Conservation (phyloP, 306 rosid genomes). For the Arachis hypogaea region DNA sequence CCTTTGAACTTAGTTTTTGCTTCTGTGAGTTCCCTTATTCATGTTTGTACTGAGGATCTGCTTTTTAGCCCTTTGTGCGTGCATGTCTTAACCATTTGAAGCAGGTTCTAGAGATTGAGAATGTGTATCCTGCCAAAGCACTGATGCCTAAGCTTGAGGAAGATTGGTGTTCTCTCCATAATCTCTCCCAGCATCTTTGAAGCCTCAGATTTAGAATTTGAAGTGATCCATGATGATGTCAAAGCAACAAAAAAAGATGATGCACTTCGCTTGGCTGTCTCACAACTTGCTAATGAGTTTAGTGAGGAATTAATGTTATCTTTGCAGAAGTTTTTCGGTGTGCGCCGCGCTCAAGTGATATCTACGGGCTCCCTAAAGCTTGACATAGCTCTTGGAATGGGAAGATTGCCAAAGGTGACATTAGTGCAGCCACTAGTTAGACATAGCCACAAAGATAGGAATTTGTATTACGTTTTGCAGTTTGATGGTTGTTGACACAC, state of each 20-base stretch:
- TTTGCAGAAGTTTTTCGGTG: conserved; percentile 55
- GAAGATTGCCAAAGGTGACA: conserved; percentile 84
- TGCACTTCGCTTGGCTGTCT: conserved; percentile 67
- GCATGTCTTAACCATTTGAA: conserved; percentile 56
- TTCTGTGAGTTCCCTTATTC: too few relatives aligned
- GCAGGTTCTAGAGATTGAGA: conserved; percentile 51
- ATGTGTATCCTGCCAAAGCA: conserved; percentile 39
- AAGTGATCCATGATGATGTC: conserved; percentile 55
- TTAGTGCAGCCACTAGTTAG: not conserved
- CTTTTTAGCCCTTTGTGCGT: too few relatives aligned
- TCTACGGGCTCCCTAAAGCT: conserved; percentile 86
- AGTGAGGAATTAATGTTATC: conserved; percentile 68
- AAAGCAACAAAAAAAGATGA: conserved; percentile 62
- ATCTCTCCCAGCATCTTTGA: conserved; percentile 67
- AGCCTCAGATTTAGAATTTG: conserved; percentile 60
- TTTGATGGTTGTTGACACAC: conserved; percentile 30
- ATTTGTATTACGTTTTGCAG: conserved; percentile 20
- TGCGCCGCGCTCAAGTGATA: conserved; percentile 58
- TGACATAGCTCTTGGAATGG: conserved; percentile 82
- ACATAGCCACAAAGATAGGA: not conserved
- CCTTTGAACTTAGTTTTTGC: too few relatives aligned
- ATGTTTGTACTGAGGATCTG: too few relatives aligned
- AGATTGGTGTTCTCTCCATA: conserved; percentile 72
- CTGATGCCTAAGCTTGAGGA: too few relatives aligned
- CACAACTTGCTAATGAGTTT: conserved; percentile 67